Base-by-base conservation (phyloP, 2,329 filamentous ascomycete genomes). In the Cladosporium phlei region DNA sequence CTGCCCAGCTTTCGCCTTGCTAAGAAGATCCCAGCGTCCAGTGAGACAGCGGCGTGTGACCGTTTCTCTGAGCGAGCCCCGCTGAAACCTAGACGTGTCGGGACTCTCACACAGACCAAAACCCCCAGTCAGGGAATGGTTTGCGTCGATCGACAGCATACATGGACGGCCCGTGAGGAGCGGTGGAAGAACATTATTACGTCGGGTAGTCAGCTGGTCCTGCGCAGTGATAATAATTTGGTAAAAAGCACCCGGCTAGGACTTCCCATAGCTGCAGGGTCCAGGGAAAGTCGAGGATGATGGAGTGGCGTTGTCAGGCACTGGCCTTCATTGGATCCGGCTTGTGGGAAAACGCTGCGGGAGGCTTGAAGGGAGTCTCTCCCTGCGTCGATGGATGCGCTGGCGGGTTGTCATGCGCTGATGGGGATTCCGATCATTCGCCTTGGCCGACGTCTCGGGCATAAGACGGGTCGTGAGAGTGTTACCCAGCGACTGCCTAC, bases 31-130 rank as follows among this genome's bases (percentile, higher is more conserved):
- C 40, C 14, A 44, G 40, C 25, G 27, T 32, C 40, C 40, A 44
- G 40, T 44, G 30, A 44, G 40, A 44, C 40, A 44, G 12, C 32
- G 40, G 40, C 40, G 40, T 44, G 40, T 44, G 40, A 44, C 40
- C 40, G 40, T 35, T 44, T 32, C 40, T 44, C 40, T 39, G 40
- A 34, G 40, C 30, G 20, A 44, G 28, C 40, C 40, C 40, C 40
- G 32, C 40, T 34, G 40, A 44, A 34, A 44, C 40, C 40, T 35
- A 35, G 40, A 35, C 40, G 37, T 29, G 37, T 39, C 37, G 25
- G 37, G 24, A 39, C 35, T 19, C 33, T 19, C 30, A 25, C 40
- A 44, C 40, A 44, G 40, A 44, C 40, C 40, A 44, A 22, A 22
- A 22, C 22, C 28, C 40, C 28, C 40, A 24, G 30, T 14, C 40